Evolutionary conservation across 768 basidiomycete species (phyloP).

Genomic region (Boletus speciosus): DNA sequence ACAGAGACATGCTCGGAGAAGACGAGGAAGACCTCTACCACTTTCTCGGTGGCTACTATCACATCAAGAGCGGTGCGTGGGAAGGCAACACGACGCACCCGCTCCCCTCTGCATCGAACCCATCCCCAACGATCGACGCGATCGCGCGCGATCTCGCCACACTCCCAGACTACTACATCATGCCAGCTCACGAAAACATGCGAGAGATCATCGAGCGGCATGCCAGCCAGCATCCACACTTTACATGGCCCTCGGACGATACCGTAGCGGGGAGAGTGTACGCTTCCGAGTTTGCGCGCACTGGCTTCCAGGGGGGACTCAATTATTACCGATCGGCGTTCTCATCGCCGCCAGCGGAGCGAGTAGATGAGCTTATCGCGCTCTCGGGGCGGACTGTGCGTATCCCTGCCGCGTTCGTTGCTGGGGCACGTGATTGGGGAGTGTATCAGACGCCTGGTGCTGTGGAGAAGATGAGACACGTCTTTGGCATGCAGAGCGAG

Average conservation of each 20-base stretch:
- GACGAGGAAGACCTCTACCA: constrained; percentile 14
- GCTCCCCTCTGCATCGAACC: constrained; percentile 30
- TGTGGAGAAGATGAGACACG: constrained; percentile 39
- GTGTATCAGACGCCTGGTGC: constrained; percentile 52
- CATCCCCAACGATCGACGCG: constrained; percentile 18
- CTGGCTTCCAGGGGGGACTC: constrained; percentile 63
- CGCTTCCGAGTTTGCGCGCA: constrained; percentile 44
- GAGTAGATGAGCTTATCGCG: constrained; percentile 39
- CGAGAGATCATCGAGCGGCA: constrained; percentile 40
- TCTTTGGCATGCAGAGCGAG: constrained; percentile 36
- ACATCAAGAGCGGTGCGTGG: constrained; percentile 60
- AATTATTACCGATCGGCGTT: constrained; percentile 49
- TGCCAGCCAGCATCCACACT: constrained; percentile 26
- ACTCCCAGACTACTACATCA: constrained; percentile 60
- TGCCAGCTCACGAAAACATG: constrained; percentile 54
- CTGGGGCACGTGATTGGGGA: constrained; percentile 59
- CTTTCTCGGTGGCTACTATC: constrained; percentile 30
- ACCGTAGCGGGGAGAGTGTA: constrained; percentile 44
- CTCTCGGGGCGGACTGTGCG: constrained; percentile 46
- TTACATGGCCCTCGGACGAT: constrained; percentile 46
- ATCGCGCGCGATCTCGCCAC: constrained; percentile 35
- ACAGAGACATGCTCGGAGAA: constrained; percentile 38
- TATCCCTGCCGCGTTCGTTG: constrained; percentile 55
- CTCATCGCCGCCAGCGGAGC: constrained; percentile 30
- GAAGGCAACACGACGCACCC: constrained; percentile 38